Base-by-base conservation (phyloP, 2,329 filamentous ascomycete species). In the Pseudomassariella vexata region DNA sequence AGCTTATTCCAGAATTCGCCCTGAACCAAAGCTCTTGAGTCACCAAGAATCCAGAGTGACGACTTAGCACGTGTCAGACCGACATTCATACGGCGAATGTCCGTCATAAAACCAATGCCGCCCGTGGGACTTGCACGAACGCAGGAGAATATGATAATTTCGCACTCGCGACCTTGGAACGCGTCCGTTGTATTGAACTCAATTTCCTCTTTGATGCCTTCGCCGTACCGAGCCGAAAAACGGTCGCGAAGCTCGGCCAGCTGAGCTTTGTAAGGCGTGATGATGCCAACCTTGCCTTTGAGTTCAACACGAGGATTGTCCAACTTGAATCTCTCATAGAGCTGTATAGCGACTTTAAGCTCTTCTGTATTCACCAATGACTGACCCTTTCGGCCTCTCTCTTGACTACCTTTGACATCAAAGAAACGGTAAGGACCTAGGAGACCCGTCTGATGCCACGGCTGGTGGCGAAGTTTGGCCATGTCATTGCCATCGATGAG, bases 121-220 rank as follows among this genome's bases (percentile, higher is more conserved):
- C 85, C 84, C 6, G 82, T 85, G n/a, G 85, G 77, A 19, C 84
- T 90, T 15, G 92, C 90, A 63, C 92, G 82, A 39, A 98, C 92
- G 58, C 94, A 98, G 24, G 92, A 96, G 65, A 98, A 98, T 42
- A 98, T 96, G 57, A 98, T 96, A 41, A 98, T 82, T 53, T 98
- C 92, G 50, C 88, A 92, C 60, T 98, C 92, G 45, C 94, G 80
- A 41, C 92, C 92, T 57, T 98, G 88, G 57, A 95, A 98, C 12
- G 92, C 94, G 62, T 98, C 92, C 1, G 92, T 98, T 0, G 92
- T 98, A 57, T 98, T 98, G 73, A 98, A 98, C 45, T 98, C 94
- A 43, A 98, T 83, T 14, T 74, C 73, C 19, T 84, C 80, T 16
- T 80, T 71, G 43, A 98, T 88, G 1, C 57, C 61, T 4, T 85